Evolutionary conservation across 257 asterid species (phyloP).

Genomic region (Nicotiana paniculata): DNA sequence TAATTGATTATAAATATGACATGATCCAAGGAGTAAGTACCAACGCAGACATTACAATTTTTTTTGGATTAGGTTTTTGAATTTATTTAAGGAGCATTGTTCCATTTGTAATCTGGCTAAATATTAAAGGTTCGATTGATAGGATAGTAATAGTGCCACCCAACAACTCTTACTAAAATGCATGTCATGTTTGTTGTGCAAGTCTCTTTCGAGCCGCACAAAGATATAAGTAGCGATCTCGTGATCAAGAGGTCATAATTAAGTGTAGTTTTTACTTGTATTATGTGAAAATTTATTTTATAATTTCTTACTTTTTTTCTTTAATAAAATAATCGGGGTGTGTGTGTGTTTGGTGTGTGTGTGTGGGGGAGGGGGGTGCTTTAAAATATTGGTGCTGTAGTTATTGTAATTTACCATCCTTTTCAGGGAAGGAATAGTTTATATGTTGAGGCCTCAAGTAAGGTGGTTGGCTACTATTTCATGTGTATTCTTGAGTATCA

Average conservation of each 20-base stretch:
- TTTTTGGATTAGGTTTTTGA: not conserved
- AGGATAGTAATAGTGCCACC: not conserved
- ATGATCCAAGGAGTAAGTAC: constrained; percentile 4
- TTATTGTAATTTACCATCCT: too few relatives aligned
- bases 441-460: not conserved
- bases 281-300: not conserved
- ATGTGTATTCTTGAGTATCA: not conserved
- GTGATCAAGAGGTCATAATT: not conserved
- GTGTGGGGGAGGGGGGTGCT: too few relatives aligned
- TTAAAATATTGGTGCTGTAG: too few relatives aligned
- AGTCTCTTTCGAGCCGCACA: not conserved
- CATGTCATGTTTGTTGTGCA: not conserved
- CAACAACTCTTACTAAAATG: not conserved
- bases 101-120: not conserved
- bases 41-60: not conserved
- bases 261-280: not conserved
- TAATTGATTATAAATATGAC: too few relatives aligned
- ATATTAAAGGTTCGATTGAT: not conserved
- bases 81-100: not conserved
- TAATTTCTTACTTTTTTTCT: not conserved
- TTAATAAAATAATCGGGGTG: too few relatives aligned
- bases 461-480: not conserved
- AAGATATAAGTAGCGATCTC: not conserved
- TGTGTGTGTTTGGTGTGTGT: too few relatives aligned
- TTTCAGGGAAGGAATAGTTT: too few relatives aligned